Evolutionary conservation across 2,329 filamentous ascomycete species (phyloP), one percentile per base, ranked within the genome.

Genomic region (Xylariaceae sp.): DNA sequence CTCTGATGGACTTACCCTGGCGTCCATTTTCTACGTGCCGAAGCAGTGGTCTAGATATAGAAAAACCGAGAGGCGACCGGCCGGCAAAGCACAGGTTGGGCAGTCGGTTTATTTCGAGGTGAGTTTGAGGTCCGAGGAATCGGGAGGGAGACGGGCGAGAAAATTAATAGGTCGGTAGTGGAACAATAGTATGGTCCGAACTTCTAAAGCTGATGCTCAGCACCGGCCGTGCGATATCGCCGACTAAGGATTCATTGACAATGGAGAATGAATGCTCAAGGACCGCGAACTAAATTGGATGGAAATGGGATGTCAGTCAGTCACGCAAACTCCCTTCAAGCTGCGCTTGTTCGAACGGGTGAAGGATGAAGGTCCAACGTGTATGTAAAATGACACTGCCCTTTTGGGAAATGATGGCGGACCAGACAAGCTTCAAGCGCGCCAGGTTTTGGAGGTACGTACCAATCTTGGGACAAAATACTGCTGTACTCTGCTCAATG

Each of bases 1-100:
- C 29, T 30, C 26, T 36, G 12, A 31, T 32, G 29, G n/a, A 49
- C 53, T 50, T 52, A 54, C 54, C 44, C 38, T 51, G 15, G 48
- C 45, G 34, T 57, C 52, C 54, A 57, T 57, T 15, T 32, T 43
- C 9, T 8, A 21, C 15, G n/a, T n/a, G n/a, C n/a, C n/a, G n/a
- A n/a, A n/a, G n/a, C n/a, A n/a, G n/a, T n/a, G n/a, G n/a, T n/a
- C n/a, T n/a, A n/a, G n/a, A n/a, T n/a, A n/a, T n/a, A n/a, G n/a
- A n/a, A n/a, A n/a, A n/a, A n/a, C n/a, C n/a, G n/a, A n/a, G n/a
- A n/a, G 38, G 34, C 38, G 36, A 37, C 29, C 11, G 23, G 23
- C 15, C 21, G 31, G 26, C 29, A 16, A 18, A 13, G 15, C 19
- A 15, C 9, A 13, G 31, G 26, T 21, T 32, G 27, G 14, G 26